Base-by-base conservation (phyloP, 2,329 filamentous ascomycete genomes). In the Alternaria triticimaculans region DNA sequence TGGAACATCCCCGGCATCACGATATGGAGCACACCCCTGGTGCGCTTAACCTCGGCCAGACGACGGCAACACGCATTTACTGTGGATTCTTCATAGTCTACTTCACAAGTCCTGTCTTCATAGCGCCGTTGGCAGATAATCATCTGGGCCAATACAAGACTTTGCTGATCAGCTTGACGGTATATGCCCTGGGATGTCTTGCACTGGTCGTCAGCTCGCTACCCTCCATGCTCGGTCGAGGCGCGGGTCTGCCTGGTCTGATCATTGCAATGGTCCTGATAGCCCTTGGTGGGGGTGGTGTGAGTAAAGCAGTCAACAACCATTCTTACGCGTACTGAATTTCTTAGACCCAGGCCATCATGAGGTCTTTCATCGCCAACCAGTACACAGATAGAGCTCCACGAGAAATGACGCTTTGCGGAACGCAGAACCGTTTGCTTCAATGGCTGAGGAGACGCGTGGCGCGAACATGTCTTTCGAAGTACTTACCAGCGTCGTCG, bases 11-110 rank as follows among this genome's bases (percentile, higher is more conserved):
- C 8, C 51, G 55, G 12, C 50, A 67, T 20, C 58, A 60, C 28
- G 62, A 69, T n/a, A 67, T 73, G 56, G 62, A 72, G 9, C 65
- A 79, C 6, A 81, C 81, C 0, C 77, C 76, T 3, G 76, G 78
- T 26, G 77, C 73, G 6, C 71, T 80, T 3, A 70, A 69, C 9
- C 69, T 80, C 1, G 78, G 78, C 5, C 76, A 80, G 57, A 65
- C 69, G 6, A 74, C 64, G 21, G 87, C 87, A 5, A 87, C 86
- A 4, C 84, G 82, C 23, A 80, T 89, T 10, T 85, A 84, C 62
- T 82, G 86, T 49, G 87, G 85, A 65, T 88, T 89, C 71, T 85
- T 85, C 68, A 85, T 87, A 71, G 85, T 84, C 67, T 79, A 79
- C 15, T 86, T 83, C 63, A 65, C 80, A 2, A 72, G 75, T 3